These are phyloP conservation scores for Ophiostoma ulmi DNA, from an alignment of 2,329 filamentous ascomycete species.

Conservation along the genomic window DNA sequence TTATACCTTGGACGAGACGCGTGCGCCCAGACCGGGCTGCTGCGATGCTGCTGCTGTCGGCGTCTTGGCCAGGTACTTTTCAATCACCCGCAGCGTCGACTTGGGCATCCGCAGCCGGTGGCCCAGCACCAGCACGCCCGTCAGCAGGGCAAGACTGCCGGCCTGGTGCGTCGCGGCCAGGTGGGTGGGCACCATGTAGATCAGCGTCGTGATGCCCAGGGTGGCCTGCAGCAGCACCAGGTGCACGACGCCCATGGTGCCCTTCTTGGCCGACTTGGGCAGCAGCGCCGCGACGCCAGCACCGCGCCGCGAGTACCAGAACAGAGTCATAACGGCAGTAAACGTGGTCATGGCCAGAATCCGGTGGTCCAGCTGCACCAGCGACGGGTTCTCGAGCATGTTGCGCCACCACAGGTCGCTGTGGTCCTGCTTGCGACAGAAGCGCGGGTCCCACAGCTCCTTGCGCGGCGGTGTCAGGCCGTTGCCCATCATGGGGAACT, in stretches of 20 bases:
- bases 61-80: constrained; percentile 40
- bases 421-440: constrained; percentile 70
- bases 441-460: constrained; percentile 82
- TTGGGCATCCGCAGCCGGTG: constrained; percentile 71
- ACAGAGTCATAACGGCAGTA: constrained; percentile 70
- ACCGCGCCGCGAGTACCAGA: constrained; percentile 70
- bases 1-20: constrained; percentile 19
- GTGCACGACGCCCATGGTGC: constrained; percentile 74
- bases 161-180: constrained; percentile 91
- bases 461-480: constrained; percentile 73
- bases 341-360: constrained; percentile 88
- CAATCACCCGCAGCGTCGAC: constrained; percentile 56
- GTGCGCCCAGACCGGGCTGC: constrained; percentile 15
- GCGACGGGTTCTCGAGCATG: constrained; percentile 91
- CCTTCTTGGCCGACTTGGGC: constrained; percentile 59
- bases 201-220: constrained; percentile 82
- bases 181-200: constrained; percentile 87
- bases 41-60: not conserved
- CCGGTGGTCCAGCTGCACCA: constrained; percentile 93
- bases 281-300: constrained; percentile 50
- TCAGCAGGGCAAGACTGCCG: constrained; percentile 77
- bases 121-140: constrained; percentile 72
- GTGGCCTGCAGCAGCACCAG: constrained; percentile 75
- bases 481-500: constrained; percentile 91
- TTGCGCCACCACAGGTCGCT: constrained; percentile 95